Conservation (phyloP, 2,329 filamentous ascomycete species). For the Ophiostoma ulmi region DNA sequence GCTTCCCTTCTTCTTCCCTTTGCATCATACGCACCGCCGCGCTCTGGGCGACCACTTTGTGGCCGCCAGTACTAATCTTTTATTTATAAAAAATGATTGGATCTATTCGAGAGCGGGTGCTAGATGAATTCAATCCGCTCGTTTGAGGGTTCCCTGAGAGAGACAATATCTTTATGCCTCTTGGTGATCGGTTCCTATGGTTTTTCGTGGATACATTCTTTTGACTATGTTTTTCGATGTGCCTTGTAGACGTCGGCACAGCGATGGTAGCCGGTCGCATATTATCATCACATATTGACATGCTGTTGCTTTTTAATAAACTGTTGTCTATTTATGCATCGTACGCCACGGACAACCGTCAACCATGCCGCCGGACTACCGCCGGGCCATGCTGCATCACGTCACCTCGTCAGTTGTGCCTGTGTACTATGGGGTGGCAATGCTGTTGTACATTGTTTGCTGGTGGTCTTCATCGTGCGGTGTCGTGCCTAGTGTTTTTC, state of each 20-base stretch:
- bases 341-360: too few relatives aligned
- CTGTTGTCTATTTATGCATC: too few relatives aligned
- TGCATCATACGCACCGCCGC: conserved; percentile 26
- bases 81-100: background rate
- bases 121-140: conserved; percentile 29
- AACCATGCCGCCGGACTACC: too few relatives aligned
- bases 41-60: conserved; percentile 20
- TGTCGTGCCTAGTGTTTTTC: too few relatives aligned
- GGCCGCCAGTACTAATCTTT: background rate
- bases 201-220: conserved; percentile 28
- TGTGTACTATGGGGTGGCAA: too few relatives aligned
- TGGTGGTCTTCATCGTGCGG: too few relatives aligned
- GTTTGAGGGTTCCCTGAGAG: conserved; percentile 31
- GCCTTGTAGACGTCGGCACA: background rate
- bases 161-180: background rate
- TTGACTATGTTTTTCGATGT: background rate
- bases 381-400: too few relatives aligned
- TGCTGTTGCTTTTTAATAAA: too few relatives aligned
- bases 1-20: conserved; percentile 14
- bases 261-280: background rate
- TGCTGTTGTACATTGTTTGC: too few relatives aligned
- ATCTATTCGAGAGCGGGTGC: conserved; percentile 26
- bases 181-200: conserved; percentile 30
- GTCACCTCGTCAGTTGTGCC: too few relatives aligned
- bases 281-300: background rate